Base-by-base conservation (phyloP, 768 basidiomycete genomes). In the Mycena maculata region DNA sequence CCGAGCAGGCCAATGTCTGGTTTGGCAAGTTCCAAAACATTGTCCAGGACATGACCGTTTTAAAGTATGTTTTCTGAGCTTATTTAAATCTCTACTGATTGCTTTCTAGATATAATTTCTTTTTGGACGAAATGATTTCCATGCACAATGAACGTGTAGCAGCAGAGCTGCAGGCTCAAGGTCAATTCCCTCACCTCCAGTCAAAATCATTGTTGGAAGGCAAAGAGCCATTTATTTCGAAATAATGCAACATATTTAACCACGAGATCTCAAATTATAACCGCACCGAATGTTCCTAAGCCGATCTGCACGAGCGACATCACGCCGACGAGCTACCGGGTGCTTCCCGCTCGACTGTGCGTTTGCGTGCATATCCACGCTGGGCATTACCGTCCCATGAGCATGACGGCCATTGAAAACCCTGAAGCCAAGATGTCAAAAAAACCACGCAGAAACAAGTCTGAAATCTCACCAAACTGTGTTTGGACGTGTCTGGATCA, bases 1-100 rank as follows among this genome's bases (percentile, higher is more conserved):
- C 76, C 9, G 76, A 77, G 60, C 70, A 73, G 60, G 59, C 68
- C 2, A 77, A 77, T 49, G 70, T 65, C 0, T 77, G 76, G 76
- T 49, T 76, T 25, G 67, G 66, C 1, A 67, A 72, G 2, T 77
- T 71, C 33, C 67, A 72, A 2, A 20, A 67, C 1, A 74, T 76
- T 0, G 68, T 67, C 15, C 9, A 65, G 6, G 76, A 77, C 60
- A 78, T 78, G 76, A 4, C 57, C 0, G 58, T 49, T 0, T 49
- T 65, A 1, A 50, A 60, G 45, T 76, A 25, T n/a, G n/a, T n/a
- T n/a, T n/a, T n/a, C n/a, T n/a, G n/a, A 36, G 33, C 33, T 7
- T 6, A 6, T 36, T 36, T 36, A 36, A 36, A 36, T 36, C 13
- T 36, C 8, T 36, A 36, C 8, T 36, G 8, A 36, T 7, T 13